Evolutionary conservation across 306 rosid species (phyloP).

Genomic region (Ochetophila trinervis): DNA sequence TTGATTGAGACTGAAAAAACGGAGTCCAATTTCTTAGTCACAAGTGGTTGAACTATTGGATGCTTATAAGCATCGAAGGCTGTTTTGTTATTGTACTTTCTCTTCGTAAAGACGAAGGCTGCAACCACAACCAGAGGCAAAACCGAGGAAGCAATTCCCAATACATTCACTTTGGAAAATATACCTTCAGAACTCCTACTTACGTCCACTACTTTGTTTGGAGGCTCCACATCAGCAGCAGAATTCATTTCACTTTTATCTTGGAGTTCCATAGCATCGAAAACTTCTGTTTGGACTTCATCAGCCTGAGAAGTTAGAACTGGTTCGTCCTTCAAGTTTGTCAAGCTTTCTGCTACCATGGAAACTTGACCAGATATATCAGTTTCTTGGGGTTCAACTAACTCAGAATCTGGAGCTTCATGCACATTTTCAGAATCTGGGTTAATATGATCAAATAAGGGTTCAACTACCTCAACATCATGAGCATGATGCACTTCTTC

Average conservation of each 20-base stretch:
- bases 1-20: slow-evolving; percentile 7
- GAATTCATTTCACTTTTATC: background rate
- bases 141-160: slow-evolving; percentile 33
- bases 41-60: slow-evolving; percentile 14
- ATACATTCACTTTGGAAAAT: slow-evolving; percentile 6
- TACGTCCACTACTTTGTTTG: background rate
- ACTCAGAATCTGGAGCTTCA: background rate
- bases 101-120: slow-evolving; percentile 27
- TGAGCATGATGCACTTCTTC: slow-evolving; percentile 1
- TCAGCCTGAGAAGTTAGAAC: background rate
- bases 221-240: background rate
- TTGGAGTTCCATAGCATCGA: background rate
- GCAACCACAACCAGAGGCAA: slow-evolving; percentile 37
- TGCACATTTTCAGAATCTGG: background rate
- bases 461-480: slow-evolving; percentile 19
- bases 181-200: background rate
- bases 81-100: slow-evolving; percentile 23
- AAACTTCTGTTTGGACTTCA: slow-evolving; percentile 2
- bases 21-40: slow-evolving; percentile 24
- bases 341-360: background rate
- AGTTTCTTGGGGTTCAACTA: background rate
- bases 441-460: too few relatives aligned
- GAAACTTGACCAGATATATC: background rate
- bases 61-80: slow-evolving; percentile 4
- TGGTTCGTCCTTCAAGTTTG: slow-evolving; percentile 2